Base-by-base conservation (phyloP, 805 yeast species). In the Metschnikowia matae region DNA sequence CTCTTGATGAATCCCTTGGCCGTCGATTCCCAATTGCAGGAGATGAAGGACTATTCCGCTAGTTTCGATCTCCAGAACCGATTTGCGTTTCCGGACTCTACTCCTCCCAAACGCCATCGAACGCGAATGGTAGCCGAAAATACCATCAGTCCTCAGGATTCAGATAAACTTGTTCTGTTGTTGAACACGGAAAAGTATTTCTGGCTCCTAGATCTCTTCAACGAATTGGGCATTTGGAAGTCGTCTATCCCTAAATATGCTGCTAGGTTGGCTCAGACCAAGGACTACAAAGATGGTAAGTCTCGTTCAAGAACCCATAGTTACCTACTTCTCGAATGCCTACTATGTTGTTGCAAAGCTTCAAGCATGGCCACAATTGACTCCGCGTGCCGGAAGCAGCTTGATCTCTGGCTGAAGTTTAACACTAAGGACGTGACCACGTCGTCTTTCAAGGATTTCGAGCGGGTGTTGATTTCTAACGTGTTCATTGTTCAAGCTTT, bases 161-260 rank as follows among this genome's bases (percentile, higher is more conserved):
- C 59, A 2, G 54, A 57, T 8, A 39, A 40, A 15, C 64, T 62
- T 36, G 60, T 67, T 11, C 48, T 53, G 15, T 48, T 69, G 37
- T 52, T 70, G n/a, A 69, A 68, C 33, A 51, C 54, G n/a, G 70
- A 71, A 46, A 63, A 63, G 42, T 71, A 68, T 48, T 66, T 64
- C 54, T 70, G 75, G 75, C 41, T 73, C 8, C 56, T 73, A 18
- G 78, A 73, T 55, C 52, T 73, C 26, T 71, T 70, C 50, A 73
- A 73, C 45, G 75, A 68, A n/a, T 50, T 69, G 32, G 52, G 57
- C 40, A 56, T 71, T 14, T 73, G 77, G 77, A 70, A 69, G 51
- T 57, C 64, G 21, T 52, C 67, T 11, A 57, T 73, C 8, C 77
- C 77, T 1, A 54, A 57, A 15, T 68, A 66, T 48, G 68, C 74